These are phyloP conservation scores for Yarrowia osloensis DNA, from an alignment of 805 yeast species.

Conservation along the genomic window DNA sequence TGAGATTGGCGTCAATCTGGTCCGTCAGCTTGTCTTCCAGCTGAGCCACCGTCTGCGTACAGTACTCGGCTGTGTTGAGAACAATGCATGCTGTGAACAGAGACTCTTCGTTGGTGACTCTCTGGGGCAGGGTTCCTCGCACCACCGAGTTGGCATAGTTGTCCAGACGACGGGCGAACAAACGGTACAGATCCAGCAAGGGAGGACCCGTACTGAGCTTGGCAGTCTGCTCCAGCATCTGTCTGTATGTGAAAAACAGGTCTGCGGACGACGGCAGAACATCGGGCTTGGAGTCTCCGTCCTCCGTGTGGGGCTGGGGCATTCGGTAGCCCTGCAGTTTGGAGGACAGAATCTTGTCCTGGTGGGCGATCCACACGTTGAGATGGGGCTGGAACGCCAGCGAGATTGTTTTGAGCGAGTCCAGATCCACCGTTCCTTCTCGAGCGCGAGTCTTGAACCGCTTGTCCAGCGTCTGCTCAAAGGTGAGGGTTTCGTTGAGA, in stretches of 20 bases:
- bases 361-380: constrained; percentile 82
- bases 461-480: constrained; percentile 72
- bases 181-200: constrained; percentile 50
- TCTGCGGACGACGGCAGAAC: constrained; percentile 88
- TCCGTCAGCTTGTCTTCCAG: constrained; percentile 61
- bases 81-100: constrained; percentile 67
- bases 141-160: constrained; percentile 59
- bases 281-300: constrained; percentile 49
- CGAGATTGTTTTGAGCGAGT: constrained; percentile 49
- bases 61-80: constrained; percentile 86
- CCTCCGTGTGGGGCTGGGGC: constrained; percentile 42
- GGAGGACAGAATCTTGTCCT: constrained; percentile 61
- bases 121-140: constrained; percentile 39
- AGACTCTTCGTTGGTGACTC: constrained; percentile 49
- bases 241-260: constrained; percentile 74
- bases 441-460: constrained; percentile 46
- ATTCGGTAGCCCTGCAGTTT: constrained; percentile 64
- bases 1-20: constrained; percentile 47
- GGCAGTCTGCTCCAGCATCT: constrained; percentile 67
- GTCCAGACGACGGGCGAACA: constrained; percentile 67
- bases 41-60: constrained; percentile 75
- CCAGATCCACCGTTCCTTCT: constrained; percentile 7
- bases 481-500: constrained; percentile 75
- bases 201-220: constrained; percentile 54
- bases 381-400: constrained; percentile 82